These are phyloP conservation scores for Malassezia psittaci DNA, from an alignment of 1,284 basidiomycete species.

Conservation along the genomic window DNA sequence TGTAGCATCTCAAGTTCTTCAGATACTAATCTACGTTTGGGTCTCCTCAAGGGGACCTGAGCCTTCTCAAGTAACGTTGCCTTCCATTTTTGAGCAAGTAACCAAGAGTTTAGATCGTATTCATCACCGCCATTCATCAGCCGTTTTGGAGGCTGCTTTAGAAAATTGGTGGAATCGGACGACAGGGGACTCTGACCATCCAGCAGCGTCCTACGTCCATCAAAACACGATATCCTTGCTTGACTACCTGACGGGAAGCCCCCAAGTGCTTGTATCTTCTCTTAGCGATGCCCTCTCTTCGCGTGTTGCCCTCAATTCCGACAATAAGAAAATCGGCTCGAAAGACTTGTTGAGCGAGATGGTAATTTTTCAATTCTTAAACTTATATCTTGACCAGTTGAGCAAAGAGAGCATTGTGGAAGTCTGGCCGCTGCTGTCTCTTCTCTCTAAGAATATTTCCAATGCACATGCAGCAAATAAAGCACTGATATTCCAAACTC, in stretches of 20 bases:
- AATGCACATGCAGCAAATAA: conserved; percentile 38
- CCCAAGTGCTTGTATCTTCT: conserved; percentile 79
- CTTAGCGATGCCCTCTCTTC: conserved; percentile 58
- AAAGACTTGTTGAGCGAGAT: conserved; percentile 24
- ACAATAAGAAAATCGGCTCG: background rate
- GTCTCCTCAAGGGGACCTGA: conserved; percentile 1
- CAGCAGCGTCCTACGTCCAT: background rate
- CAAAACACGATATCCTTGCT: conserved; percentile 11
- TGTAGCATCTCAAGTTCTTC: conserved; percentile 19
- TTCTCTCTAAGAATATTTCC: conserved; percentile 68
- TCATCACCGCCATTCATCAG: conserved; percentile 66
- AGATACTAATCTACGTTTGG: conserved; percentile 30
- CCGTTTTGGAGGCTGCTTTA: conserved; percentile 70
- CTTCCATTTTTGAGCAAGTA: background rate
- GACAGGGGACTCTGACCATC: background rate
- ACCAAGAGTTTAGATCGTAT: conserved; percentile 59
- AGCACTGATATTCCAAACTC: conserved; percentile 60
- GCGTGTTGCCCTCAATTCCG: conserved; percentile 17
- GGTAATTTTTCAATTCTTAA: conserved; percentile 68
- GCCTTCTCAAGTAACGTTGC: background rate
- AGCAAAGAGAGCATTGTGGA: conserved; percentile 83
- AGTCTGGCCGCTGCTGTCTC: conserved; percentile 65
- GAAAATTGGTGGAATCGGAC: conserved; percentile 58
- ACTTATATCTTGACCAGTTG: conserved; percentile 70
- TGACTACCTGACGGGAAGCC: conserved; percentile 60